phyloP scores from a whole-genome alignment of 2,329 filamentous ascomycete species.

The Colletotrichum sublineola region DNA sequence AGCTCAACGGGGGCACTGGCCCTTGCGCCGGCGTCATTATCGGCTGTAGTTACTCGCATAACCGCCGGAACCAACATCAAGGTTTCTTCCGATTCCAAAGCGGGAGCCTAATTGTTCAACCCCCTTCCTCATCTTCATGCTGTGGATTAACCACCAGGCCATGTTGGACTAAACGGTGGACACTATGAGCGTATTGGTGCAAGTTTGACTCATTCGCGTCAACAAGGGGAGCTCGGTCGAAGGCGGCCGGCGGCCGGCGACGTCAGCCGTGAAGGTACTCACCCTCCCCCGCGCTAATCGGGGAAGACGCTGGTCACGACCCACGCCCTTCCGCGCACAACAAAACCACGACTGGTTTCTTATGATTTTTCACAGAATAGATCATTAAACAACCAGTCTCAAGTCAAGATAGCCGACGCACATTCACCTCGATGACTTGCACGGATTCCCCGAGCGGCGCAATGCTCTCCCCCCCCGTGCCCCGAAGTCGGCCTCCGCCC shows the following conservation, averaged over 20 bases:
- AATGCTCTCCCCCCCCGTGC: slow-evolving; percentile 32
- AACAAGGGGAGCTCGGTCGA: neutral
- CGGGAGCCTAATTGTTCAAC: too few species aligned
- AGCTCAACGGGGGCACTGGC: neutral
- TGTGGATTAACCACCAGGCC: neutral
- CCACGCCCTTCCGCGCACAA: too few species aligned
- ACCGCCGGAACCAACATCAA: neutral
- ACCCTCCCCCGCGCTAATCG: too few species aligned
- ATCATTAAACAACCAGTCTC: too few species aligned
- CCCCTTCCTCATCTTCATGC: neutral
- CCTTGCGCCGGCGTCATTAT: neutral
- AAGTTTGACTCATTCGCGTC: slow-evolving; percentile 7
- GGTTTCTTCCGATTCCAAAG: neutral
- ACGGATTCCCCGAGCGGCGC: neutral
- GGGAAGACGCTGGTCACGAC: too few species aligned
- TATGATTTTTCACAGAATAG: too few species aligned
- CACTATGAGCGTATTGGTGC: slow-evolving; percentile 22
- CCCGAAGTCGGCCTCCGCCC: slow-evolving; percentile 17
- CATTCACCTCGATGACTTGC: too few species aligned
- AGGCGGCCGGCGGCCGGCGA: neutral
- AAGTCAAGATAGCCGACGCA: too few species aligned
- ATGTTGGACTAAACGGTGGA: neutral
- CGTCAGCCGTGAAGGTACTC: too few species aligned
- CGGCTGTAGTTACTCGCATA: neutral
- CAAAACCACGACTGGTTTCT: too few species aligned